phyloP scores from a whole-genome alignment of 345 rosid species.

The Erucastrum elatum region DNA sequence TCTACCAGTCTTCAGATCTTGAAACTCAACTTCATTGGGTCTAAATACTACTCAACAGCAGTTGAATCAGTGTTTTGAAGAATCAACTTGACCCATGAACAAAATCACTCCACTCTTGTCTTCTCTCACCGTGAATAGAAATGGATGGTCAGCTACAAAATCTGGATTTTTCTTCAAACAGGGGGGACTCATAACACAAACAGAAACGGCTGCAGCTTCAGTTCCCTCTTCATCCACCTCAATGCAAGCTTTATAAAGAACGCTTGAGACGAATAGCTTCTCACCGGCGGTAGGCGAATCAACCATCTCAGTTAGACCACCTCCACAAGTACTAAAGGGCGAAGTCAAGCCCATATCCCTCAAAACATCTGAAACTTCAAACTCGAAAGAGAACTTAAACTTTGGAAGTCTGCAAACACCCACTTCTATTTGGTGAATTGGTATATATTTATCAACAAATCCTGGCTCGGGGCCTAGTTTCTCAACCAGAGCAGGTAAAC shows the following conservation, averaged over 20 bases:
- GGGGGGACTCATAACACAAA: background rate
- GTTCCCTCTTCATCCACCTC: slow-evolving; percentile 44
- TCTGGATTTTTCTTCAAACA: background rate
- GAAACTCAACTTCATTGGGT: too few relatives aligned
- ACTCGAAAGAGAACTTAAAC: slow-evolving; percentile 52
- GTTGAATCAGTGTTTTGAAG: slow-evolving; percentile 12
- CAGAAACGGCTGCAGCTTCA: slow-evolving; percentile 60
- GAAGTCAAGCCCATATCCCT: slow-evolving; percentile 50
- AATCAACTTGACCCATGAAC: slow-evolving; percentile 48
- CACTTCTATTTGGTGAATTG: slow-evolving; percentile 28
- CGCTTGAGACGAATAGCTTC: slow-evolving; percentile 44
- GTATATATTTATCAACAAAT: slow-evolving; percentile 52
- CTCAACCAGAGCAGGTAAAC: background rate
- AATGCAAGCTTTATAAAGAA: slow-evolving; percentile 53
- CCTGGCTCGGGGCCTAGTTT: background rate
- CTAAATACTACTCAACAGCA: too few relatives aligned
- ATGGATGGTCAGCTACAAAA: slow-evolving; percentile 69
- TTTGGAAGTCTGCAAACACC: slow-evolving; percentile 51
- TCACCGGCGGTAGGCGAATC: slow-evolving; percentile 34
- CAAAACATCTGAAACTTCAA: slow-evolving; percentile 49
- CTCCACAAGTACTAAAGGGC: slow-evolving; percentile 49
- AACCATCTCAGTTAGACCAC: slow-evolving; percentile 57
- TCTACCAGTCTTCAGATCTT: too few relatives aligned
- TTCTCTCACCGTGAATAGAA: slow-evolving; percentile 58
- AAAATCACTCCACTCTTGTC: slow-evolving; percentile 50